phyloP scores from a whole-genome alignment of 768 basidiomycete species.

The Podaxis carcinomalis region DNA sequence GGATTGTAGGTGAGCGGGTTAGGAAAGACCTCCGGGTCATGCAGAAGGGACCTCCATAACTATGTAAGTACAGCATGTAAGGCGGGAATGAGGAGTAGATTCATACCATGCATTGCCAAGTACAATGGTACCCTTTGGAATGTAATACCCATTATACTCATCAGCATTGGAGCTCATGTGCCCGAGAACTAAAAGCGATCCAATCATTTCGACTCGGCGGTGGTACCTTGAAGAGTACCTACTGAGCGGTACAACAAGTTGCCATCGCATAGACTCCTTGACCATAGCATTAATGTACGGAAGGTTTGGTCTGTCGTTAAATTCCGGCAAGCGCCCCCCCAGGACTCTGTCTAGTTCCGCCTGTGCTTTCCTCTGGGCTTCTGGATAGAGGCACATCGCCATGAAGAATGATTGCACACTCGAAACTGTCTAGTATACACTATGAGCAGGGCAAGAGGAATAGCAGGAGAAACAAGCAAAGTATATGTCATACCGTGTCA shows the following conservation, averaged over 20 bases:
- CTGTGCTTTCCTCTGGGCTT: conserved; percentile 26
- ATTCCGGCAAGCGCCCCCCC: conserved; percentile 25
- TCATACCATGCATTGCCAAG: not conserved
- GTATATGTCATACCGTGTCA: conserved; percentile 6
- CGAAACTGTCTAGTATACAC: conserved; percentile 8
- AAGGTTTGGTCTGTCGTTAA: conserved; percentile 17
- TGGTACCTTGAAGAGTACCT: conserved; percentile 13
- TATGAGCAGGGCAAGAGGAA: not conserved
- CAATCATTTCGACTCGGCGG: not conserved
- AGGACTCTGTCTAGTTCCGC: conserved; percentile 32
- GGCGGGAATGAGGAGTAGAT: not conserved
- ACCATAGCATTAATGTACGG: conserved; percentile 22
- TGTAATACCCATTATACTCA: not conserved
- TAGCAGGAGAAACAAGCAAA: not conserved
- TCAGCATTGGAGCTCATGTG: not conserved
- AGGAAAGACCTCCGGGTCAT: conserved; percentile 17
- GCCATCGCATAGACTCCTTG: conserved; percentile 22
- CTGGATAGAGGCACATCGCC: conserved; percentile 17
- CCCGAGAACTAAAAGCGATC: not conserved
- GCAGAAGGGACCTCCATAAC: conserved; percentile 14
- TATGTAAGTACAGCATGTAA: no score
- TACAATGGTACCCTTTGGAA: not conserved
- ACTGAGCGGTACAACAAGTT: conserved; percentile 19
- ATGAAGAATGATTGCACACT: conserved; percentile 14
- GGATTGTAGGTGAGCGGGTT: conserved; percentile 25